These are phyloP conservation scores for Leccinellum rugosiceps DNA, from an alignment of 768 basidiomycete genomes.

Conservation along the genomic window DNA sequence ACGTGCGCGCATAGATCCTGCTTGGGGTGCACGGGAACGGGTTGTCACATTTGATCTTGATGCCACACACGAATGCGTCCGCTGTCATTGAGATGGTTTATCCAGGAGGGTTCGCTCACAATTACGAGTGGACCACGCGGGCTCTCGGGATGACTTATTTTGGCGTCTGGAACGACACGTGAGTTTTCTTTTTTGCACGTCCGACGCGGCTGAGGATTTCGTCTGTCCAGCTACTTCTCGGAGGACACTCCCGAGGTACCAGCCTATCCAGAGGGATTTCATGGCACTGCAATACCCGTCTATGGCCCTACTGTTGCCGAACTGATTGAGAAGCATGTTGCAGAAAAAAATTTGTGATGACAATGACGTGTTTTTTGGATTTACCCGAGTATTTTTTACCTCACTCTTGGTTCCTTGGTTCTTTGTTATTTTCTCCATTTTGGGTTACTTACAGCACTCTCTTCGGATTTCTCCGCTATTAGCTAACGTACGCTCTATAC, in stretches of 20 bases:
- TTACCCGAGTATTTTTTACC: neutral
- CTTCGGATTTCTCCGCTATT: neutral
- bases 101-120: conserved; percentile 77
- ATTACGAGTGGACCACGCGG: conserved; percentile 80
- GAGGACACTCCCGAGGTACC: conserved; percentile 43
- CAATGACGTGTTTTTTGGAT: neutral
- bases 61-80: conserved; percentile 71
- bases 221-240: conserved; percentile 14
- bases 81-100: conserved; percentile 86
- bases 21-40: conserved; percentile 80
- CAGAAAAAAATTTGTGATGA: conserved; percentile 20
- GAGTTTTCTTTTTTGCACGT: conserved; percentile 21
- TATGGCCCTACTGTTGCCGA: conserved; percentile 60
- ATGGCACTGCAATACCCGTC: conserved; percentile 73
- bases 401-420: neutral
- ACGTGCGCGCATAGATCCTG: conserved; percentile 46
- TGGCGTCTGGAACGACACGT: conserved; percentile 81
- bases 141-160: conserved; percentile 74
- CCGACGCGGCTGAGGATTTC: neutral
- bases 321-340: conserved; percentile 69
- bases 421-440: neutral
- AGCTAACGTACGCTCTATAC: conserved; percentile 30
- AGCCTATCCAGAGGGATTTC: conserved; percentile 82
- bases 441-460: neutral
- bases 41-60: conserved; percentile 80